These are phyloP conservation scores for Trichosanthes cucumerina DNA, from an alignment of 306 rosid genomes.

Conservation along the genomic window DNA sequence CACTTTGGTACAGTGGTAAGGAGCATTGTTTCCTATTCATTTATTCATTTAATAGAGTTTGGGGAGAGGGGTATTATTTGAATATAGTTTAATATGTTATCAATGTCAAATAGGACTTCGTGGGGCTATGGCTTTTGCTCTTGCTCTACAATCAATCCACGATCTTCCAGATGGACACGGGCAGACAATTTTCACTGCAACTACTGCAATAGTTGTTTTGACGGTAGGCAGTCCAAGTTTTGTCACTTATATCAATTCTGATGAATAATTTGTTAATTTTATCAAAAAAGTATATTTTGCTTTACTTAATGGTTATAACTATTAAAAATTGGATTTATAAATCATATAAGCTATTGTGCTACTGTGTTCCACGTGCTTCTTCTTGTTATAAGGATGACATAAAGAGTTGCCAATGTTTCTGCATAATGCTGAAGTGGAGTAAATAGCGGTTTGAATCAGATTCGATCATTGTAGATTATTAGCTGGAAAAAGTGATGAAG, in stretches of 20 bases:
- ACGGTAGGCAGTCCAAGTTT: constrained; percentile 47
- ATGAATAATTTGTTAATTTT: neutral
- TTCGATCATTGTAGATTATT: neutral
- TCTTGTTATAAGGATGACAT: neutral
- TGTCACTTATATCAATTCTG: constrained; percentile 2
- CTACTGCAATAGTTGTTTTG: constrained; percentile 94
- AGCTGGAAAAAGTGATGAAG: neutral
- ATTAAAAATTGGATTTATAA: neutral
- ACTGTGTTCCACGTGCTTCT: neutral
- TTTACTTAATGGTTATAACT: neutral
- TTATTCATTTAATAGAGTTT: neutral
- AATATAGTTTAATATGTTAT: neutral
- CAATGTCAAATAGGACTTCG: constrained; percentile 59
- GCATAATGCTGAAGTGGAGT: neutral
- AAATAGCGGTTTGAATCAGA: neutral
- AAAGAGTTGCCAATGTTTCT: neutral
- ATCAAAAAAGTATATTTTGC: neutral
- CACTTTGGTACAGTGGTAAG: constrained; percentile 98
- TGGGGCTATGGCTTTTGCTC: constrained; percentile 99
- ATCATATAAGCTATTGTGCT: neutral
- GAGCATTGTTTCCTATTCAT: constrained; percentile 12
- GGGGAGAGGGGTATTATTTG: neutral
- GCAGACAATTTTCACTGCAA: constrained; percentile 94
- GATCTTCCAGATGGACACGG: constrained; percentile 99
- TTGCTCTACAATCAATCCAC: constrained; percentile 92